Percentiles rank a stretch among this genome's conserved stretches.
Evolutionary conservation across 1,284 basidiomycete genomes (phyloP).

Genomic region (Leccinum subspadiceum): DNA sequence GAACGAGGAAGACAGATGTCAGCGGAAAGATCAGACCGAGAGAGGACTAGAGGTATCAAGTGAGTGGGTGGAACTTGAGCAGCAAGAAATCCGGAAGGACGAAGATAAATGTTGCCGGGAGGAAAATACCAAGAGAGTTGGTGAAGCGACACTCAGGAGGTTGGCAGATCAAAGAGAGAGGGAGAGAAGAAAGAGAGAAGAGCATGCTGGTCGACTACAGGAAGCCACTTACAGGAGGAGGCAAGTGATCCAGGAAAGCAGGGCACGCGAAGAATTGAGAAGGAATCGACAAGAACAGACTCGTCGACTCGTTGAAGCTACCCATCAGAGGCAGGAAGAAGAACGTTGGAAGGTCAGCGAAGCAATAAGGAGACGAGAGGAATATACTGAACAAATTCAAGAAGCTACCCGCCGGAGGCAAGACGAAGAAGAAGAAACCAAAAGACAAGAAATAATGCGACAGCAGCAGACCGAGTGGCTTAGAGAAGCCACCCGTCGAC

Average conservation of each 20-base stretch:
- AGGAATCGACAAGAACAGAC: not conserved
- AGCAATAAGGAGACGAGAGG: not conserved
- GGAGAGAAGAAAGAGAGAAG: not conserved
- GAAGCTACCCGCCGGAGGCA: not conserved
- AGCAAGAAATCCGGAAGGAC: too few relatives aligned
- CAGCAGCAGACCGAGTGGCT: not conserved
- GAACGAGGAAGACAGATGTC: too few relatives aligned
- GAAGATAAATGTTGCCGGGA: too few relatives aligned
- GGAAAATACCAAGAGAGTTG: not conserved
- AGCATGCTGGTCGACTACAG: not conserved
- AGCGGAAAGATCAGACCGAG: too few relatives aligned
- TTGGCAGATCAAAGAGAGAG: not conserved
- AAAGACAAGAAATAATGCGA: not conserved
- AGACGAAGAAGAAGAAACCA: not conserved
- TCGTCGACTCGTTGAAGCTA: not conserved
- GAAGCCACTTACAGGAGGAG: not conserved
- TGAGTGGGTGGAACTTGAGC: too few relatives aligned
- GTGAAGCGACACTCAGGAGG: not conserved
- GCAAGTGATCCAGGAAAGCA: not conserved
- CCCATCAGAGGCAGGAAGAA: too few relatives aligned
- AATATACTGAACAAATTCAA: not conserved
- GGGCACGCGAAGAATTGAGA: not conserved
- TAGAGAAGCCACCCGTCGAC: not conserved
- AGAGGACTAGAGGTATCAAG: too few relatives aligned
- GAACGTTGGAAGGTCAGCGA: not conserved